Evolutionary conservation across 306 rosid species (phyloP), one percentile per base, ranked within the genome.

Genomic region (Vicia faba): DNA sequence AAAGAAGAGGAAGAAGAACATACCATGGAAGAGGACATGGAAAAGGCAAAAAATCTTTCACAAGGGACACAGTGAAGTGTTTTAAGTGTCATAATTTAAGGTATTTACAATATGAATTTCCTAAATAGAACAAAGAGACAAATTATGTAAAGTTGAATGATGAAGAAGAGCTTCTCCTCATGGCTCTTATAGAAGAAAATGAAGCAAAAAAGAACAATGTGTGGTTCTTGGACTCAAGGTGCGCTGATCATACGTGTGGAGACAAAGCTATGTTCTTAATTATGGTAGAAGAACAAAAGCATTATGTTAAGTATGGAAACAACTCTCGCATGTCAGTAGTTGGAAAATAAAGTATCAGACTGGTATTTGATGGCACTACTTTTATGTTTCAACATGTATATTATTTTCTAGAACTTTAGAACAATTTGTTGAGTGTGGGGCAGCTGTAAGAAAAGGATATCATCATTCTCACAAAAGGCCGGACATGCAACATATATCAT

Each of bases 151-250:
- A 25, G 4, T 25, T 25, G 4, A 3, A 25, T 25, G 28, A 25
- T 25, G 28, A 25, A 1, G 28, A 25, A 25, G 28, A 25, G 28
- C 3, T 25, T 25, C 28, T 25, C 23, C 2, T 20, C 13, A 61
- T 61, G 51, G 51, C 36, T 43, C 8, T 12, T 13, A 7, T 11
- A 39, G 35, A 19, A 61, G 35, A 12, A 11, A 19, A 40, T 3
- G 18, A 19, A 11, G 36, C 7, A 5, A 40, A 40, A 3, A 13
- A 6, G 11, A 41, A 44, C 0, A 8, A 43, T 25, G n/a, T 23
- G 4, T 63, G 53, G 68, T 63, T 63, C 9, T 41, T 63, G 23
- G 54, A 63, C 8, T 41, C n/a, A n/a, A 39, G 68, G 0, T 63
- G 39, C 10, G 41, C 39, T 7, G 25, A 63, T 63, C 54, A 63